These are phyloP conservation scores for Chondrostereum purpureum DNA, from an alignment of 1,284 basidiomycete species.

Conservation along the genomic window DNA sequence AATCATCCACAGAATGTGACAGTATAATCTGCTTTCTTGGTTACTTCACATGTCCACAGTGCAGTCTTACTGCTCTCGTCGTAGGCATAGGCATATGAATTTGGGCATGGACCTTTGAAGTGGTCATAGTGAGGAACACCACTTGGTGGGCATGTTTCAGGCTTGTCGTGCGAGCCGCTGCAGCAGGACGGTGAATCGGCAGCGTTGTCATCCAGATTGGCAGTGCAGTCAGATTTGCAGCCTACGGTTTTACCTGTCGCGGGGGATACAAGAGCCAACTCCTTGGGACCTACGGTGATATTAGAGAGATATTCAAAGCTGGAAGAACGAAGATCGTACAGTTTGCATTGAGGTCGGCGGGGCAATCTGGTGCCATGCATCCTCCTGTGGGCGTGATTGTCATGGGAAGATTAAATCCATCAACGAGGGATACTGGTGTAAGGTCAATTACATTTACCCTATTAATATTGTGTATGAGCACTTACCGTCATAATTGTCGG, in stretches of 20 bases:
- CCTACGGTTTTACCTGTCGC: constrained; percentile 38
- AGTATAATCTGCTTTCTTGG: constrained; percentile 26
- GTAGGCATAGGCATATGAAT: constrained; percentile 40
- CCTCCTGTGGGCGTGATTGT: constrained; percentile 33
- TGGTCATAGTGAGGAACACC: constrained; percentile 39
- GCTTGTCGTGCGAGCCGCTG: constrained; percentile 11
- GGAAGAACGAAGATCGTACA: constrained; percentile 15
- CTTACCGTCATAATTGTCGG: constrained; percentile 40
- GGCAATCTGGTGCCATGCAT: constrained; percentile 34
- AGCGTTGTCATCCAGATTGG: constrained; percentile 32
- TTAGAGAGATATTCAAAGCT: background rate
- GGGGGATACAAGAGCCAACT: constrained; percentile 31
- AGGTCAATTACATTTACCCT: no score
- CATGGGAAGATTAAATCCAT: constrained; percentile 50
- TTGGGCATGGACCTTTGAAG: constrained; percentile 40
- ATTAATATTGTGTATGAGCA: background rate
- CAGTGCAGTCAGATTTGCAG: constrained; percentile 45
- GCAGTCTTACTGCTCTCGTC: constrained; percentile 36
- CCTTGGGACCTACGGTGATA: constrained; percentile 23
- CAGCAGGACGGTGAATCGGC: constrained; percentile 7
- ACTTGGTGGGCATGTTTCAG: constrained; percentile 29
- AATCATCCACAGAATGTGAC: constrained; percentile 33
- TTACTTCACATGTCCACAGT: constrained; percentile 29
- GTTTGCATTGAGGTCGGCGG: constrained; percentile 32
- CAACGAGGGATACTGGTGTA: constrained; percentile 37